Evolutionary conservation across 2,329 filamentous ascomycete genomes (phyloP).

Genomic region (Pyrenophora teres): DNA sequence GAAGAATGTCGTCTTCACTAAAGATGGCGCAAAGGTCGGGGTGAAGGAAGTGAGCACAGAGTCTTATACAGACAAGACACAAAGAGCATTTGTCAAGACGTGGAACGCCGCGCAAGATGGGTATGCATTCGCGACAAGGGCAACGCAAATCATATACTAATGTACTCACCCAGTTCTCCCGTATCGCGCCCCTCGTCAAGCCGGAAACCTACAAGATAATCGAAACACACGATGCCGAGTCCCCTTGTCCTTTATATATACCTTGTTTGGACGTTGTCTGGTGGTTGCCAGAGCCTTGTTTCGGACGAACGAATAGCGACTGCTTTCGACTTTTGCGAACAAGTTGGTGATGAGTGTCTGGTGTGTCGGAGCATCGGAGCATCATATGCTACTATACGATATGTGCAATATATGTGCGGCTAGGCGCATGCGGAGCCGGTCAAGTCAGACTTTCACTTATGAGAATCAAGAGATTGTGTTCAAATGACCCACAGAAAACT

Average conservation of each 20-base stretch:
- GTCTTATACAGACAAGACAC: slow-evolving; percentile 74
- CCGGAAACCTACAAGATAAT: not conserved
- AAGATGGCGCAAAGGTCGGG: slow-evolving; percentile 73
- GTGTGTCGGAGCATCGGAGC: no score
- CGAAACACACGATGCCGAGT: not conserved
- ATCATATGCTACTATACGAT: not conserved
- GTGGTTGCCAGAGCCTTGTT: not conserved
- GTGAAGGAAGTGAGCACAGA: slow-evolving; percentile 71
- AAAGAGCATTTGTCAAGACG: slow-evolving; percentile 61
- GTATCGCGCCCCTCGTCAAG: not conserved
- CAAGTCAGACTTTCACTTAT: not conserved
- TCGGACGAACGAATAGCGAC: not conserved
- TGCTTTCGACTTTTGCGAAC: no score
- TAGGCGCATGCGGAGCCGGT: not conserved
- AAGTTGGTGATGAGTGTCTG: no score
- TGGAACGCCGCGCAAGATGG: slow-evolving; percentile 50
- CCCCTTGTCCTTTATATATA: not conserved
- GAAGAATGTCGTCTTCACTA: slow-evolving; percentile 76
- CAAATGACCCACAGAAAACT: not conserved
- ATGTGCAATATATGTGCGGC: not conserved
- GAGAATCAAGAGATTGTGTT: not conserved
- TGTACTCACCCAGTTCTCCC: not conserved
- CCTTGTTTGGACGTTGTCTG: not conserved
- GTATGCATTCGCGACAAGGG: slow-evolving; percentile 1
- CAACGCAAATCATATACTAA: not conserved